Percentiles rank a stretch among this genome's conserved stretches.
Conservation (phyloP, 805 yeast species). For the Debaryomyces prosopidis region DNA sequence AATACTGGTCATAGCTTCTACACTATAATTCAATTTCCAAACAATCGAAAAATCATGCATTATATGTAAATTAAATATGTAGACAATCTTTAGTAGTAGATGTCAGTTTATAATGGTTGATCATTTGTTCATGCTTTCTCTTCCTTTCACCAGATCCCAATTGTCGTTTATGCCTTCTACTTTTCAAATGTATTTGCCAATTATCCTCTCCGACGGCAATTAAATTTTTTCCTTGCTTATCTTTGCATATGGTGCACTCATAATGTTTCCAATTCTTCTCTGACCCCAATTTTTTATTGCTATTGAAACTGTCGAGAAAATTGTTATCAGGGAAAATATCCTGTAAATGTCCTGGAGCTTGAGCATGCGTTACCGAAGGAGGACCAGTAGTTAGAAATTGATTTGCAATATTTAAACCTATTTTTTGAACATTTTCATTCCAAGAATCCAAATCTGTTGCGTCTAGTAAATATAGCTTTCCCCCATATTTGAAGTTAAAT, state of each 20-base stretch:
- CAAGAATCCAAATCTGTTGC: conserved; percentile 72
- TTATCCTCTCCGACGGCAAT: conserved; percentile 73
- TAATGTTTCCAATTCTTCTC: conserved; percentile 63
- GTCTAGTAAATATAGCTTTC: conserved; percentile 66
- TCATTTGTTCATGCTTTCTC: conserved; percentile 53
- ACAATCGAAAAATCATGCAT: no score
- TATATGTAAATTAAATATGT: no score
- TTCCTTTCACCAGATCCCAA: conserved; percentile 48
- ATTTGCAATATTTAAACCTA: conserved; percentile 55
- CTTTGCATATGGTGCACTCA: conserved; percentile 65
- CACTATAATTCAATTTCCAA: no score
- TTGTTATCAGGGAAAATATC: conserved; percentile 26
- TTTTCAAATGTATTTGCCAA: conserved; percentile 66
- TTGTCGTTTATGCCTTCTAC: conserved; percentile 67
- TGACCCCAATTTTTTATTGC: conserved; percentile 41
- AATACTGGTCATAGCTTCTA: no score
- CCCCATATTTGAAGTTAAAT: conserved; percentile 55
- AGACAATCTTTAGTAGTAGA: background rate
- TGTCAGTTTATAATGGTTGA: conserved; percentile 18
- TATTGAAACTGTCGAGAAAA: conserved; percentile 16
- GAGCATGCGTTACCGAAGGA: conserved; percentile 18
- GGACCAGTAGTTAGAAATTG: conserved; percentile 34
- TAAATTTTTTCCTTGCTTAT: conserved; percentile 52
- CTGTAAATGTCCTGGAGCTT: conserved; percentile 27
- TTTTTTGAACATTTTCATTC: conserved; percentile 52